These are phyloP conservation scores for Aaosphaeria pasadenensis DNA, from an alignment of 2,329 filamentous ascomycete genomes.

Conservation along the genomic window DNA sequence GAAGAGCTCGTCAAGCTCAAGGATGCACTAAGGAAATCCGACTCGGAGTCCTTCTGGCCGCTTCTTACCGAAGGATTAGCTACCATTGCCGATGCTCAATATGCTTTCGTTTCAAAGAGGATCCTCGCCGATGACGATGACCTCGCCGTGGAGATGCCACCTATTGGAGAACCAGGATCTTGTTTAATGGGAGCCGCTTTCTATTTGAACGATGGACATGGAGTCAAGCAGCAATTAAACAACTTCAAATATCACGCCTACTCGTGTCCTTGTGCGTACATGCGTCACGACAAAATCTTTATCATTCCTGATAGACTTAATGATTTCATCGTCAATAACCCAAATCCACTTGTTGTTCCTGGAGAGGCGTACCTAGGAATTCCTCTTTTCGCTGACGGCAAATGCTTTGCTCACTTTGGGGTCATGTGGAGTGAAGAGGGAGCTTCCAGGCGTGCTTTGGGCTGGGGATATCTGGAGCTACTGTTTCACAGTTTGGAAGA, in stretches of 20 bases:
- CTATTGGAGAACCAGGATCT: slow-evolving; percentile 58
- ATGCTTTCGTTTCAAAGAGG: slow-evolving; percentile 65
- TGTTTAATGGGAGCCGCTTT: slow-evolving; percentile 65
- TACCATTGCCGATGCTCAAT: slow-evolving; percentile 61
- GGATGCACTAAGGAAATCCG: slow-evolving; percentile 49
- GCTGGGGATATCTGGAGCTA: slow-evolving; percentile 67
- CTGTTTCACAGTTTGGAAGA: slow-evolving; percentile 68
- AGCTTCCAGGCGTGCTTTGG: slow-evolving; percentile 52
- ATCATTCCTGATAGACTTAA: slow-evolving; percentile 61
- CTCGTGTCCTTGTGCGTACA: slow-evolving; percentile 63
- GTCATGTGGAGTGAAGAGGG: slow-evolving; percentile 67
- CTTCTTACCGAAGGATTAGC: slow-evolving; percentile 63
- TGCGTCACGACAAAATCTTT: slow-evolving; percentile 71
- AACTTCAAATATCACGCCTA: slow-evolving; percentile 65
- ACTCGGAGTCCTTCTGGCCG: slow-evolving; percentile 62
- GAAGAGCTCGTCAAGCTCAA: slow-evolving; percentile 62
- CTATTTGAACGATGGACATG: slow-evolving; percentile 62
- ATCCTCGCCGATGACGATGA: slow-evolving; percentile 59
- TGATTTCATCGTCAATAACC: slow-evolving; percentile 59
- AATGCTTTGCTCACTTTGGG: slow-evolving; percentile 69
- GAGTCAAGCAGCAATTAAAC: slow-evolving; percentile 51
- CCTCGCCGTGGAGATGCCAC: slow-evolving; percentile 58
- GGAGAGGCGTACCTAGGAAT: slow-evolving; percentile 66
- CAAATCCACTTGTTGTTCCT: slow-evolving; percentile 58
- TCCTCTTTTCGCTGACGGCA: slow-evolving; percentile 62